Base-by-base conservation (phyloP, 2,329 filamentous ascomycete species). In the Penicillium sp. region DNA sequence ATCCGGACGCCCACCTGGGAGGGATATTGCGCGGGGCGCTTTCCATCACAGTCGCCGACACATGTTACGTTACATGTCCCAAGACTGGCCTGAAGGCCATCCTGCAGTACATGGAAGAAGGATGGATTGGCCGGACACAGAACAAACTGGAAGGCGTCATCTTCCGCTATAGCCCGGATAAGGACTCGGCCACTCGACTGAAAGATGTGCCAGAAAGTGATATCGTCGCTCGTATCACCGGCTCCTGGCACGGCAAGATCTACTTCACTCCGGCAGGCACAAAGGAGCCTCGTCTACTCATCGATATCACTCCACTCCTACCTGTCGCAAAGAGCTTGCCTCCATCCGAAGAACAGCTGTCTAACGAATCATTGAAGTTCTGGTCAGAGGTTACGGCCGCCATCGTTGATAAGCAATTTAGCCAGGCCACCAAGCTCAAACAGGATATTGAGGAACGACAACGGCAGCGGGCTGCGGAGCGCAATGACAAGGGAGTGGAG, bases 71-170 rank as follows among this genome's bases (percentile, higher is more conserved):
- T 56, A 92, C 87, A 36, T 99, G 94, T 74, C 83, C 88, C n/a
- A 87, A 91, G 76, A 96, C 91, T 2, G 88, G 87, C 69, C 84
- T 96, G 62, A 97, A 97, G 77, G 89, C 87, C 16, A 96, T 99
- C 59, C 76, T 99, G 43, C 87, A 95, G 66, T 99, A 99, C 71
- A 79, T 92, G 51, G 93, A 97, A 67, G 93, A 97, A 65, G 91
- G 92, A 46, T 99, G 94, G 92, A 81, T 97, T 29, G 90, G 92
- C 43, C 90, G 90, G 61, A 84, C 90, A 18, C 93, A 95, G 64
- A 96, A 97, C 74, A 91, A 88, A 69, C 88, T 99, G 34, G 86
- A 95, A 57, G 94, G 94, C 16, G 85, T 97, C 51, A 82, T 97
- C 51, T 99, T 96, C 81, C 87, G 83, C 46, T 96, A 96, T 64